phyloP scores from a whole-genome alignment of 176 grass and related monocot species.

The Metroxylon sagu region DNA sequence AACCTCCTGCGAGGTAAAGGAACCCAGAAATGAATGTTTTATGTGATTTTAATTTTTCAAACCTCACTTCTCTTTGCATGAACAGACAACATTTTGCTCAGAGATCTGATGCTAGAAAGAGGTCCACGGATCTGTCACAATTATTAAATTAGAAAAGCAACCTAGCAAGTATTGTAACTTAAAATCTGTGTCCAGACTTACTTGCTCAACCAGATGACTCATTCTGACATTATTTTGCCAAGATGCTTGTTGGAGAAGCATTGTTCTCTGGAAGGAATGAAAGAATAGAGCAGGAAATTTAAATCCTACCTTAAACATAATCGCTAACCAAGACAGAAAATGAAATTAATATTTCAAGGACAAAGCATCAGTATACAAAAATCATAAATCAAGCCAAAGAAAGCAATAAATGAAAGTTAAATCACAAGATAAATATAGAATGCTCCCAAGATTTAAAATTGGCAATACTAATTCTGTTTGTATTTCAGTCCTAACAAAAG shows the following conservation, averaged over 20 bases:
- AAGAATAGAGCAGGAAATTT: slow-evolving; percentile 2
- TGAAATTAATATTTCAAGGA: slow-evolving; percentile 7
- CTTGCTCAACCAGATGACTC: slow-evolving; percentile 71
- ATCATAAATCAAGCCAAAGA: background rate
- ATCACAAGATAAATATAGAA: background rate
- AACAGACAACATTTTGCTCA: slow-evolving; percentile 64
- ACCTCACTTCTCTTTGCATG: slow-evolving; percentile 59
- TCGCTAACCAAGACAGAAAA: background rate
- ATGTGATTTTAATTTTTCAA: background rate
- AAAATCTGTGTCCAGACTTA: background rate
- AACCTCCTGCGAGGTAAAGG: background rate
- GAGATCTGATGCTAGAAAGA: slow-evolving; percentile 59
- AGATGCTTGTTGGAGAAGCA: slow-evolving; percentile 66
- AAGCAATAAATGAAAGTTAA: background rate
- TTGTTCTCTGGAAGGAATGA: slow-evolving; percentile 44
- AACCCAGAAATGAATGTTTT: background rate
- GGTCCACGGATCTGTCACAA: slow-evolving; percentile 57
- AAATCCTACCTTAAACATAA: slow-evolving; percentile 1
- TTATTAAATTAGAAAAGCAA: slow-evolving; percentile 2
- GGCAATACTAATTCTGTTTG: too few relatives aligned
- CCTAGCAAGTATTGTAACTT: slow-evolving; percentile 2
- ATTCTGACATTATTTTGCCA: slow-evolving; percentile 86
- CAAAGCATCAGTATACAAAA: background rate
- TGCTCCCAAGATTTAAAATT: too few relatives aligned
- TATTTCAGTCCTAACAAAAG: too few relatives aligned